phyloP scores from a whole-genome alignment of 441 rosid species.

The Gossypium lobatum region DNA sequence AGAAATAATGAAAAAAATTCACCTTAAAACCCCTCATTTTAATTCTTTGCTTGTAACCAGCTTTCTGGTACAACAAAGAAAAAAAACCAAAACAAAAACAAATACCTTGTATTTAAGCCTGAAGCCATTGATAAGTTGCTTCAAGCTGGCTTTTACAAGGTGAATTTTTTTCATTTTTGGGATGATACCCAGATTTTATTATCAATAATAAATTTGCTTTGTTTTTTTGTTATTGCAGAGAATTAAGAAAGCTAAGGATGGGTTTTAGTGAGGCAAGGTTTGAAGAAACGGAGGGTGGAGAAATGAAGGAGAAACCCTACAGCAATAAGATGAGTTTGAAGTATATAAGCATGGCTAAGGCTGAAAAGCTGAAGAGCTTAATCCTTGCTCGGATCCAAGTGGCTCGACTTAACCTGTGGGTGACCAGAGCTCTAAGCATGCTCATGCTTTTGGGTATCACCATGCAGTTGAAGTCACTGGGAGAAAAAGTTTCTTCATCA shows the following conservation, averaged over 20 bases:
- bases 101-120: neutral
- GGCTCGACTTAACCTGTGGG: constrained; percentile 21
- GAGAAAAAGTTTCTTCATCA: constrained; percentile 9
- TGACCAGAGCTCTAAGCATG: constrained; percentile 12
- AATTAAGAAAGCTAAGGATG: constrained; percentile 1
- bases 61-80: neutral
- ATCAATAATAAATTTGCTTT: neutral
- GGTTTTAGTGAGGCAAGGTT: neutral
- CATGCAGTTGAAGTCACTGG: constrained; percentile 23
- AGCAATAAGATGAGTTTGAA: constrained; percentile 8
- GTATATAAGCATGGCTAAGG: constrained; percentile 14
- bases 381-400: constrained; percentile 8
- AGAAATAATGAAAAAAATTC: neutral
- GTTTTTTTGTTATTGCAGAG: constrained; percentile 6
- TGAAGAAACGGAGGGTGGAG: constrained; percentile 7
- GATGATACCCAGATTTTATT: neutral
- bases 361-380: constrained; percentile 17
- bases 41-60: neutral
- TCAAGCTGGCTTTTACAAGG: constrained; percentile 3
- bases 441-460: constrained; percentile 28
- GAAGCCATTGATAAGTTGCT: neutral
- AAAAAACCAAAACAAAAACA: neutral
- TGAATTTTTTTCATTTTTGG: neutral
- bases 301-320: constrained; percentile 22
- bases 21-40: neutral